These are phyloP conservation scores for Lactarius vividus DNA, from an alignment of 768 basidiomycete species.

Conservation along the genomic window DNA sequence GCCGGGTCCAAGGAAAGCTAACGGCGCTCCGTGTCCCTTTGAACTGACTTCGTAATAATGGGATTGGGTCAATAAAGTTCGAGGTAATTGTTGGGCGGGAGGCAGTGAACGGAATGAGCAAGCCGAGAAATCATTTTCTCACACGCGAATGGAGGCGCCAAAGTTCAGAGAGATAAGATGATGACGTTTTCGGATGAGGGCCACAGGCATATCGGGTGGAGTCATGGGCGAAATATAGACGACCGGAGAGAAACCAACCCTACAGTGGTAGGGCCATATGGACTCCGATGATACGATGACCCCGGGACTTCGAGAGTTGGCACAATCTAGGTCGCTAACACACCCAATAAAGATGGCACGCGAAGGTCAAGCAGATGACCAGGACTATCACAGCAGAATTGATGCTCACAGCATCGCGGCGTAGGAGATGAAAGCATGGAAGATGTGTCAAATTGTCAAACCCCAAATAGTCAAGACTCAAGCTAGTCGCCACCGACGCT, in stretches of 20 bases:
- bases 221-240: background rate
- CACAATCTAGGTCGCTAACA: background rate
- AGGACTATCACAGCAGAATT: background rate
- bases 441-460: background rate
- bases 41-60: background rate
- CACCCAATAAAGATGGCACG: background rate
- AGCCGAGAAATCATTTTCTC: background rate
- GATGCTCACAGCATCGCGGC: background rate
- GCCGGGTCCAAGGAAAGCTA: background rate
- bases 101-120: background rate
- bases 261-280: background rate
- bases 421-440: slow-evolving; percentile 1
- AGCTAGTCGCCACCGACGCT: background rate
- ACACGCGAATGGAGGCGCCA: no score
- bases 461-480: background rate
- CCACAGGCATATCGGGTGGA: background rate
- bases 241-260: background rate
- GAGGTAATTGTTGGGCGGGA: background rate
- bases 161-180: background rate
- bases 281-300: background rate
- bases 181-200: background rate
- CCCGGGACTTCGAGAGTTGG: background rate
- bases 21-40: background rate
- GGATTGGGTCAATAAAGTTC: background rate
- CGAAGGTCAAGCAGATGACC: background rate